phyloP scores from a whole-genome alignment of 805 yeast genomes.

The Jamesozyma jinghongensis region DNA sequence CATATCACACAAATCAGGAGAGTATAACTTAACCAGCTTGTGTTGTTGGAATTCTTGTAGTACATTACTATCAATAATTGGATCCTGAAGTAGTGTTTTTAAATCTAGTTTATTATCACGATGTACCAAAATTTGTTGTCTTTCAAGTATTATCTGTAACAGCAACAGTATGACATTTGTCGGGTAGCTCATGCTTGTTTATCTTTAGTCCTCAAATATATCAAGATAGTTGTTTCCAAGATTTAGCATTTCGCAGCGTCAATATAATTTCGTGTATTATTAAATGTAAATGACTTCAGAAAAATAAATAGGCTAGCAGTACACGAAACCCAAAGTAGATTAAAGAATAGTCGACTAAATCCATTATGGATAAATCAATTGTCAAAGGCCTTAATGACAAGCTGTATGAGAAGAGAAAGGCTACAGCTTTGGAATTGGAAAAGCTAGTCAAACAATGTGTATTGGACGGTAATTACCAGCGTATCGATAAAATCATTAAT shows the following conservation, averaged over 20 bases:
- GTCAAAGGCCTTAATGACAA: slow-evolving; percentile 64
- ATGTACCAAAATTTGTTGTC: slow-evolving; percentile 22
- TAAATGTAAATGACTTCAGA: too few species aligned
- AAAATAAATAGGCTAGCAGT: too few species aligned
- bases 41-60: slow-evolving; percentile 17
- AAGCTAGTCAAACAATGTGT: slow-evolving; percentile 59
- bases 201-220: neutral
- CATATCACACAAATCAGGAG: slow-evolving; percentile 17
- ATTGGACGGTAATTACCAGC: slow-evolving; percentile 22
- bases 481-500: slow-evolving; percentile 46
- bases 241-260: too few species aligned
- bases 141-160: slow-evolving; percentile 21
- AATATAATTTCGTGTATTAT: too few species aligned
- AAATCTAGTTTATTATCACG: slow-evolving; percentile 12
- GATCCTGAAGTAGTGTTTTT: slow-evolving; percentile 15
- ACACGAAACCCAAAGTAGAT: too few species aligned
- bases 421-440: slow-evolving; percentile 73
- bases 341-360: too few species aligned
- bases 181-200: slow-evolving; percentile 8
- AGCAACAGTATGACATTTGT: slow-evolving; percentile 20
- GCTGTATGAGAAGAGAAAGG: slow-evolving; percentile 66
- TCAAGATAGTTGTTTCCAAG: too few species aligned
- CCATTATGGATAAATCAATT: slow-evolving; percentile 45
- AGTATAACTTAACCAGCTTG: slow-evolving; percentile 16
- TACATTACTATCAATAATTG: slow-evolving; percentile 20